Conservation (phyloP, 2,329 filamentous ascomycete genomes). For the Pseudogymnoascus sp. region DNA sequence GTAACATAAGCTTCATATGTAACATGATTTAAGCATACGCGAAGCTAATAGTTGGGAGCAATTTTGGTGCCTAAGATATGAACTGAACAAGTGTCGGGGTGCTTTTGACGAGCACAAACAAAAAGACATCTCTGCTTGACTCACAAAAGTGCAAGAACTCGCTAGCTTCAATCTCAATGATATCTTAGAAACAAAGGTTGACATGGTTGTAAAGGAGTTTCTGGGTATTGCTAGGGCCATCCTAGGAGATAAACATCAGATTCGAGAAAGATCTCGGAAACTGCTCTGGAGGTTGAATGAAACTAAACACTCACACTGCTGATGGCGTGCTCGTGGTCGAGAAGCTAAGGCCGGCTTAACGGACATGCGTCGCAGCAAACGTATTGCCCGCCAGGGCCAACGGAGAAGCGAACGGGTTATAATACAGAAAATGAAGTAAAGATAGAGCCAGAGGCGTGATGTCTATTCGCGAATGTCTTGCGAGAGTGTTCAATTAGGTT, state of each 20-base stretch:
- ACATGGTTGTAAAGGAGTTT: neutral
- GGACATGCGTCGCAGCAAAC: neutral
- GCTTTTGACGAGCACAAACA: neutral
- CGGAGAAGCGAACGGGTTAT: neutral
- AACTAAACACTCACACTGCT: neutral
- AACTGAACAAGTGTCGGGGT: neutral
- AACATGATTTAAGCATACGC: neutral
- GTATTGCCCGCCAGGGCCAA: neutral
- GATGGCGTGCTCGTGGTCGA: neutral
- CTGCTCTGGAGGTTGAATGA: neutral
- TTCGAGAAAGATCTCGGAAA: neutral
- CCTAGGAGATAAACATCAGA: neutral
- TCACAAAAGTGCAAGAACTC: neutral
- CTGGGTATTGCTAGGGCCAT: neutral
- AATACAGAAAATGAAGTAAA: neutral
- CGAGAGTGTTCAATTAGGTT: too few relatives aligned
- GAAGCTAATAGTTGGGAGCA: neutral
- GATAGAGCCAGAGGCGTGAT: neutral
- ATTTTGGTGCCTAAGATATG: neutral
- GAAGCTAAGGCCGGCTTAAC: neutral
- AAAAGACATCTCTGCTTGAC: neutral
- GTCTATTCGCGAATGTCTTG: too few relatives aligned
- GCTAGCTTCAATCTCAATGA: neutral
- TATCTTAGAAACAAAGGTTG: neutral
- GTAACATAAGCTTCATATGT: neutral